Evolutionary conservation across 2,329 filamentous ascomycete genomes (phyloP).

Genomic region (Penicillium sp.): DNA sequence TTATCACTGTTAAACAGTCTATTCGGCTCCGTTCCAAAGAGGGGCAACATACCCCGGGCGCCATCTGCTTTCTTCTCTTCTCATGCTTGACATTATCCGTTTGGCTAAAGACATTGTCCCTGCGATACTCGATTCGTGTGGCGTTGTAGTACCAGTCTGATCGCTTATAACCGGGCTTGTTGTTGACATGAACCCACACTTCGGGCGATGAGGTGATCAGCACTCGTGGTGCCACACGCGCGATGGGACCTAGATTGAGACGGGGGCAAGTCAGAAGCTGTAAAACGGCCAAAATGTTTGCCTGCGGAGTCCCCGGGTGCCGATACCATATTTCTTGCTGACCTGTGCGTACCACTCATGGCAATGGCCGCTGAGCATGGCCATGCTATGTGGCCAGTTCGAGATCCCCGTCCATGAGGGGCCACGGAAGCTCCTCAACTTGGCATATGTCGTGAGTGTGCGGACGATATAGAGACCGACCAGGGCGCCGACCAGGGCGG

Average conservation of each 20-base stretch:
- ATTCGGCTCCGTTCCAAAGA: too few species aligned
- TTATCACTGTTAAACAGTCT: neutral
- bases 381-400: neutral
- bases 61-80: neutral
- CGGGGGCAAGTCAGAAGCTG: neutral
- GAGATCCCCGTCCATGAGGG: neutral
- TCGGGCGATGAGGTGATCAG: neutral
- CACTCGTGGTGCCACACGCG: neutral
- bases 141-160: neutral
- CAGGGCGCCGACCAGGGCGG: neutral
- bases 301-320: too few species aligned
- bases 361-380: neutral
- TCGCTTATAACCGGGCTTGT: neutral
- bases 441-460: neutral
- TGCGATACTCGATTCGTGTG: neutral
- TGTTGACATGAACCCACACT: neutral
- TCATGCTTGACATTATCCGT: neutral
- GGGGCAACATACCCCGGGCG: neutral
- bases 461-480: neutral
- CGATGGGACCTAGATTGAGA: neutral
- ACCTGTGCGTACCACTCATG: neutral
- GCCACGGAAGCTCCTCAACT: neutral
- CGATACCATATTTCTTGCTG: neutral
- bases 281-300: neutral
- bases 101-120: slow-evolving; percentile 1